Evolutionary conservation across 164 flowering plant species (phyloP).

Genomic region (Warburgia ugandensis): DNA sequence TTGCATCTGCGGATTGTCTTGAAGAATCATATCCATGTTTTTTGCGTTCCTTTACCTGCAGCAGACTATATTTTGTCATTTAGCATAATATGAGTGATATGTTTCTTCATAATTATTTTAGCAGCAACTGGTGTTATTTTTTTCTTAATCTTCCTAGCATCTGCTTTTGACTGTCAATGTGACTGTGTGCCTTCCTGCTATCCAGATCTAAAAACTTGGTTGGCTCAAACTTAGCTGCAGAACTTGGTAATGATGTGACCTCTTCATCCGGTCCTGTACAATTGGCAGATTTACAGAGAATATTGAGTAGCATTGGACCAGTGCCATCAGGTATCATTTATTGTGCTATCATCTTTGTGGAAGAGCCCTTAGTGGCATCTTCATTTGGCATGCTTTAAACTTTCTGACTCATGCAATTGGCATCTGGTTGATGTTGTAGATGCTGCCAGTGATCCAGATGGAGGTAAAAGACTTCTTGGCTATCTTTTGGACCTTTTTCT

Average conservation of each 20-base stretch:
- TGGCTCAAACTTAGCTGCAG: constrained; percentile 43
- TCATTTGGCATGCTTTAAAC: background rate
- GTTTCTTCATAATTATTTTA: too few species aligned
- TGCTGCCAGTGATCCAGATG: constrained; percentile 57
- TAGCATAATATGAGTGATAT: too few species aligned
- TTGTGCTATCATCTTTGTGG: background rate
- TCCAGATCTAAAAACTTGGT: constrained; percentile 69
- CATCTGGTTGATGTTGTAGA: constrained; percentile 29
- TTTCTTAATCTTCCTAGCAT: too few species aligned
- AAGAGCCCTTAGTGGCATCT: background rate
- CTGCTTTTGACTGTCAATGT: too few species aligned
- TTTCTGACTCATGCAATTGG: constrained; percentile 7
- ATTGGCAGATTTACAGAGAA: constrained; percentile 81
- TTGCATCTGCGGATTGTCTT: too few species aligned
- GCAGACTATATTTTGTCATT: too few species aligned
- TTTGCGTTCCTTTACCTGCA: too few species aligned
- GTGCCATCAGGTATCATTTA: constrained; percentile 47
- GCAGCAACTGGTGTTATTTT: too few species aligned
- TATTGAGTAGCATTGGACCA: constrained; percentile 66
- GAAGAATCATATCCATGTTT: too few species aligned
- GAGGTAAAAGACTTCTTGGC: constrained; percentile 33
- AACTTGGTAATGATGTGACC: constrained; percentile 53
- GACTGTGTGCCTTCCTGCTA: background rate
- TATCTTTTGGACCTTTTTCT: background rate
- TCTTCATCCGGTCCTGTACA: constrained; percentile 83